Evolutionary conservation across 768 basidiomycete genomes (phyloP).

Genomic region (Russula sp.): DNA sequence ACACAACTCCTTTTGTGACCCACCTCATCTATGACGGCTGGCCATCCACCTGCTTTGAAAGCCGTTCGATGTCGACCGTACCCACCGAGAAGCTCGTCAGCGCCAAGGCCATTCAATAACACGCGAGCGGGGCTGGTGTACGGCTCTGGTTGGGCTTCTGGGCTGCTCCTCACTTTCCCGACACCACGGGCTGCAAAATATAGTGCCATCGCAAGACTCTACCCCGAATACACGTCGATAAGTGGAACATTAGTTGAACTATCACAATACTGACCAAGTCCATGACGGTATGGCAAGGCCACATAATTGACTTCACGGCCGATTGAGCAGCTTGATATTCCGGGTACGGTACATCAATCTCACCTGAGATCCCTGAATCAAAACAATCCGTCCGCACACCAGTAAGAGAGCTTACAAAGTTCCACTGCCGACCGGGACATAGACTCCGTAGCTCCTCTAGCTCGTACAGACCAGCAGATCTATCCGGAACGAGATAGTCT

Average conservation of each 20-base stretch:
- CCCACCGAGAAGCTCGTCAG: constrained; percentile 93
- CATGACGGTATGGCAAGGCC: constrained; percentile 79
- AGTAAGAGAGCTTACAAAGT: constrained; percentile 56
- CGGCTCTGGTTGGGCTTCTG: constrained; percentile 40
- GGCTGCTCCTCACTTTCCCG: constrained; percentile 51
- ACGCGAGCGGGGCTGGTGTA: constrained; percentile 80
- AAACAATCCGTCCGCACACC: constrained; percentile 9
- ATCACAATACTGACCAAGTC: constrained; percentile 64
- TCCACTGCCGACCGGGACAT: constrained; percentile 83
- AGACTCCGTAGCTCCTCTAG: constrained; percentile 70
- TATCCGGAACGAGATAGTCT: constrained; percentile 82
- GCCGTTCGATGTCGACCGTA: constrained; percentile 86
- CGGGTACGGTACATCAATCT: constrained; percentile 81
- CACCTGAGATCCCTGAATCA: constrained; percentile 50
- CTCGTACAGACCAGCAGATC: constrained; percentile 75
- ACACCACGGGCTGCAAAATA: constrained; percentile 87
- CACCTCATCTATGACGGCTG: constrained; percentile 78
- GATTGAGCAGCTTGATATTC: constrained; percentile 61
- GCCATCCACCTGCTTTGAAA: constrained; percentile 67
- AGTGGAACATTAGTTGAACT: not conserved
- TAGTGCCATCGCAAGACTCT: constrained; percentile 91
- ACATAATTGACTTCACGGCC: constrained; percentile 68
- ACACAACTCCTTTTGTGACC: constrained; percentile 4
- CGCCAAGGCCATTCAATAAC: constrained; percentile 85
- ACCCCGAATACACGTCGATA: not conserved